Evolutionary conservation across 768 basidiomycete genomes (phyloP).

Genomic region (Lactifluus rugatus): DNA sequence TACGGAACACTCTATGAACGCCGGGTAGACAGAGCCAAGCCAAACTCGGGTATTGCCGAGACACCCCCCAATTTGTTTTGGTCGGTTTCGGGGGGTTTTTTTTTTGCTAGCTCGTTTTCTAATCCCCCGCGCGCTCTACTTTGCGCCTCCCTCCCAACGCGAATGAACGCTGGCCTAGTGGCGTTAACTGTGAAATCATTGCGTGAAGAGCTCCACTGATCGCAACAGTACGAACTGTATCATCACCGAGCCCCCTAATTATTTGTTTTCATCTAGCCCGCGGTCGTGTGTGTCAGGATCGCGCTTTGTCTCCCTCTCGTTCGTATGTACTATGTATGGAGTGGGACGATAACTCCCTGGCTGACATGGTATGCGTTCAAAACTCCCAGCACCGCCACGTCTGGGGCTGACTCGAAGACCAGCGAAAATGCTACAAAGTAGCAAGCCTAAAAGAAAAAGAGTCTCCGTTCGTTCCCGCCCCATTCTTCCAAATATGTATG

Average conservation of each 20-base stretch:
- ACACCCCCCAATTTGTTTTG: neutral
- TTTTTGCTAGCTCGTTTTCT: neutral
- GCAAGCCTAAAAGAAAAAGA: too few species aligned
- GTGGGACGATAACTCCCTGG: too few species aligned
- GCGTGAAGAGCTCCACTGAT: neutral
- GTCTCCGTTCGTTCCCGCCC: neutral
- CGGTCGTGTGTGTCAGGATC: neutral
- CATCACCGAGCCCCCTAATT: neutral
- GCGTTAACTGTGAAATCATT: neutral
- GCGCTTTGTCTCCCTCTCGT: too few species aligned
- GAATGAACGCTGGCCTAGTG: neutral
- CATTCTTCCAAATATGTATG: neutral
- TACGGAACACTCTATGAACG: neutral
- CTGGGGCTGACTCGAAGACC: too few species aligned
- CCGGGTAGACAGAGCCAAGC: neutral
- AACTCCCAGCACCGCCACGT: too few species aligned
- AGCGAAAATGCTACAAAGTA: too few species aligned
- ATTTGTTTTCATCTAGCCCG: neutral
- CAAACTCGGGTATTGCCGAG: neutral
- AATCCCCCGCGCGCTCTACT: neutral
- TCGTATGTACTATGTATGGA: too few species aligned
- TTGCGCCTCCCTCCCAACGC: neutral
- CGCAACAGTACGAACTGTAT: neutral
- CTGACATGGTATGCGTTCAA: too few species aligned
- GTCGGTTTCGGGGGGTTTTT: too few species aligned